Base-by-base conservation (phyloP, 2,329 filamentous ascomycete species). In the Chalaropsis thielavioides region DNA sequence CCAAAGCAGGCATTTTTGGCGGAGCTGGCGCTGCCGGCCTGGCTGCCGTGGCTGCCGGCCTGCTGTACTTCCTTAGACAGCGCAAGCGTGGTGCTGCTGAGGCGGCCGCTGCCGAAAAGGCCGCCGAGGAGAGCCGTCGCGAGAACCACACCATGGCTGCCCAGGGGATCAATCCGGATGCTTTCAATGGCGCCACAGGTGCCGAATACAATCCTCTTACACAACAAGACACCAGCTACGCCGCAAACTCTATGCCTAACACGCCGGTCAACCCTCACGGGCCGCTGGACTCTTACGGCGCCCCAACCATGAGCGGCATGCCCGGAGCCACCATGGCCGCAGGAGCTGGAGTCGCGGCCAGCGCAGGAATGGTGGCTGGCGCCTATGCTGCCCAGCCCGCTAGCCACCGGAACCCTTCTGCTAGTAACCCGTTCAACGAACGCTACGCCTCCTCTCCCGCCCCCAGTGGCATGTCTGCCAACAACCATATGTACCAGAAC, bases 61-160 rank as follows among this genome's bases (percentile, higher is more conserved):
- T 79, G 22, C 79, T 81, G 71, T 82, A 80, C 75, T 84, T 80
- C 73, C 74, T 83, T 70, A 76, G 77, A 51, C 81, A 85, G 72
- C 78, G 83, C 44, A 77, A 78, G 51, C 74, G 74, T 0, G 83
- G 83, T 13, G 75, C 76, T 22, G 71, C 70, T 24, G 83, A 86
- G 71, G 81, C 81, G 44, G 74, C 75, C 44, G 65, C 75, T 8
- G 79, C 78, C 17, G 75, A 75, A 41, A 73, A 77, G 65, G 74
- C 75, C 63, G 74, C 76, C 38, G 75, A 79, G 61, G 72, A 76
- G 8, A 81, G 83, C 69, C 78, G 78, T 46, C 68, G 77, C 2
- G 82, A 83, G 70, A 72, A 82, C 46, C 79, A 81, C 68, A 73
- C 76, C 13, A 79, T 80, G 74, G 74, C 76, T 65, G 77, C 75